Evolutionary conservation across 1,139 yeast species (phyloP).

Genomic region (Yueomyces sp.): DNA sequence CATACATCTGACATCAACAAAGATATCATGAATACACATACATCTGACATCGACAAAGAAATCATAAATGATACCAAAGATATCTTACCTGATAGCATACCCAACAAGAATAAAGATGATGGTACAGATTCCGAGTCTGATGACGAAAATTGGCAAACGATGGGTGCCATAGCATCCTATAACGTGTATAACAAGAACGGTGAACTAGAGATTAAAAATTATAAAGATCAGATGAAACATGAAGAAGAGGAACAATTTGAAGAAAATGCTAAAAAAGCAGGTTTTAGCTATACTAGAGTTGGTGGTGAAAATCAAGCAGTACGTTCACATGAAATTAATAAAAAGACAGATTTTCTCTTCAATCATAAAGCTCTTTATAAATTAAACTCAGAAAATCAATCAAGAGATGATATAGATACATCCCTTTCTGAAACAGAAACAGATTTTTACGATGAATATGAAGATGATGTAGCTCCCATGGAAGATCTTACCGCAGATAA

Average conservation of each 20-base stretch:
- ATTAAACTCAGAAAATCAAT: slow-evolving; percentile 8
- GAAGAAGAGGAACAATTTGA: slow-evolving; percentile 6
- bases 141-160: slow-evolving; percentile 38
- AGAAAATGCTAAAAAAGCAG: slow-evolving; percentile 20
- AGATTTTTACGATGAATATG: slow-evolving; percentile 25
- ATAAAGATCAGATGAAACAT: slow-evolving; percentile 3
- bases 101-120: not conserved
- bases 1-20: too few relatives aligned
- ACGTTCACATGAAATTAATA: slow-evolving; percentile 59
- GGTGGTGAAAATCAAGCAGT: slow-evolving; percentile 82
- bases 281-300: slow-evolving; percentile 74
- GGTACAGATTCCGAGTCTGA: slow-evolving; percentile 11
- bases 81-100: not conserved
- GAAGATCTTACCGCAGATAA: slow-evolving; percentile 37
- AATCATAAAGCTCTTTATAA: slow-evolving; percentile 20
- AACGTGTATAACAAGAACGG: slow-evolving; percentile 50
- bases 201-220: slow-evolving; percentile 23
- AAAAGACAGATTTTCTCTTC: slow-evolving; percentile 74
- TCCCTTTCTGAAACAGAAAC: slow-evolving; percentile 18
- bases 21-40: too few relatives aligned
- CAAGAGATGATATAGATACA: slow-evolving; percentile 2
- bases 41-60: too few relatives aligned
- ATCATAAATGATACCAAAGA: not conserved
- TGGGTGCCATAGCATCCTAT: slow-evolving; percentile 48
- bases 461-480: slow-evolving; percentile 29